Percentiles rank a stretch among this genome's conserved stretches.
Evolutionary conservation across 352 stramenopile genomes (phyloP).

Genomic region (Phytophthora agathidicida): DNA sequence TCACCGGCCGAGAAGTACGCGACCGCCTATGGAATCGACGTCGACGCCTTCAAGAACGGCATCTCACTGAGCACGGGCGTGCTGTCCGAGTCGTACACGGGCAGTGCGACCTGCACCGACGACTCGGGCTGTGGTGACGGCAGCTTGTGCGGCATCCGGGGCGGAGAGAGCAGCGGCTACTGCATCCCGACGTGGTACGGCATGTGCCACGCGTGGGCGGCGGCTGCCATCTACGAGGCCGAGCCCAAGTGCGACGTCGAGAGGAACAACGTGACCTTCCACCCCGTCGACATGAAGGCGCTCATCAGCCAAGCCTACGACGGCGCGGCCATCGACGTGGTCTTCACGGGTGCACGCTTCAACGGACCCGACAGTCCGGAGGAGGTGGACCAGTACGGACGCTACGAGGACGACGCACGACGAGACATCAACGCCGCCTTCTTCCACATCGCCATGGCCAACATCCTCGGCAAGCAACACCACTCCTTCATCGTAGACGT

Average conservation of each 20-base stretch:
- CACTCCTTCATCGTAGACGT: constrained; percentile 59
- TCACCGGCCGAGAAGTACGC: constrained; percentile 55
- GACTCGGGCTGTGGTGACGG: constrained; percentile 33
- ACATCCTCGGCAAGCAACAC: constrained; percentile 49
- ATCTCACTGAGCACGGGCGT: constrained; percentile 46
- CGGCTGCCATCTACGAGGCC: constrained; percentile 41
- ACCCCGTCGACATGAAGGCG: constrained; percentile 56
- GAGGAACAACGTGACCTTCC: constrained; percentile 58
- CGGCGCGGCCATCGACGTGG: constrained; percentile 31
- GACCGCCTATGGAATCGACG: constrained; percentile 39
- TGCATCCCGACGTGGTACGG: constrained; percentile 52
- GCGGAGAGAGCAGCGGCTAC: constrained; percentile 39
- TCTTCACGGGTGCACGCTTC: constrained; percentile 53
- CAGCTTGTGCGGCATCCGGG: constrained; percentile 40
- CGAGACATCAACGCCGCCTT: constrained; percentile 54
- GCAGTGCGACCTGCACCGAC: constrained; percentile 24
- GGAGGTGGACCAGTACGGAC: constrained; percentile 52
- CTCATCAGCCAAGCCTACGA: constrained; percentile 54
- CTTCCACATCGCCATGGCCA: constrained; percentile 55
- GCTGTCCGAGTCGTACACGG: constrained; percentile 32
- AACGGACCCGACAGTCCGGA: constrained; percentile 32
- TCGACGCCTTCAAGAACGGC: constrained; percentile 35
- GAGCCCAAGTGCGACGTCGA: constrained; percentile 52
- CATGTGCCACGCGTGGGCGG: constrained; percentile 53
- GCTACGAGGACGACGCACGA: constrained; percentile 44